Conservation (phyloP, 1,284 basidiomycete species). For the Singerocomus rubriflavus region DNA sequence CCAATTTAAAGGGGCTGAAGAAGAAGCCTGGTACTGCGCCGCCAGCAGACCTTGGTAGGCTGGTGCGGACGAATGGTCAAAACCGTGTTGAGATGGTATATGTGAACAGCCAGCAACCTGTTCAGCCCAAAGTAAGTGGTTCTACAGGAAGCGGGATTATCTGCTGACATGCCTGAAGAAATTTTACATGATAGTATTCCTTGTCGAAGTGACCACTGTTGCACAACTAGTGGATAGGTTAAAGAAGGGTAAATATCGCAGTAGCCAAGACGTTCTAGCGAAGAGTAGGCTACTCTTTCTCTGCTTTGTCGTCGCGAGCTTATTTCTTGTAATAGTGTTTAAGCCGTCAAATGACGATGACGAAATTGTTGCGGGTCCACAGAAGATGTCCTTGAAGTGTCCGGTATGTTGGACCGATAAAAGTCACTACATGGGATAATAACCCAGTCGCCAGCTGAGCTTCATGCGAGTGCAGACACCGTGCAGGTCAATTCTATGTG, state of each 20-base stretch:
- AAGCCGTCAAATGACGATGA: conserved; percentile 67
- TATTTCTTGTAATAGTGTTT: conserved; percentile 49
- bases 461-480: conserved; percentile 86
- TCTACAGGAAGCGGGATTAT: background rate
- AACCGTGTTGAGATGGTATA: conserved; percentile 87
- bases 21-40: conserved; percentile 97
- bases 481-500: conserved; percentile 81
- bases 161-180: conserved; percentile 65
- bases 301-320: background rate
- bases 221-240: conserved; percentile 65
- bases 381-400: conserved; percentile 88
- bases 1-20: conserved; percentile 89
- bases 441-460: conserved; percentile 58
- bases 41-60: conserved; percentile 78
- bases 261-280: conserved; percentile 63
- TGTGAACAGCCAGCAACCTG: conserved; percentile 82
- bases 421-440: background rate
- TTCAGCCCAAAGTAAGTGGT: conserved; percentile 58
- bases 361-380: conserved; percentile 83
- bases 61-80: conserved; percentile 46
- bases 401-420: conserved; percentile 58
- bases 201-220: conserved; percentile 73
- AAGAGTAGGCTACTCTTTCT: conserved; percentile 48
- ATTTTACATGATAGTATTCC: conserved; percentile 81
- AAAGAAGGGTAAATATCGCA: conserved; percentile 62